These are phyloP conservation scores for Aspergillus wentii DNA, from an alignment of 495 filamentous ascomycete genomes.

Conservation along the genomic window DNA sequence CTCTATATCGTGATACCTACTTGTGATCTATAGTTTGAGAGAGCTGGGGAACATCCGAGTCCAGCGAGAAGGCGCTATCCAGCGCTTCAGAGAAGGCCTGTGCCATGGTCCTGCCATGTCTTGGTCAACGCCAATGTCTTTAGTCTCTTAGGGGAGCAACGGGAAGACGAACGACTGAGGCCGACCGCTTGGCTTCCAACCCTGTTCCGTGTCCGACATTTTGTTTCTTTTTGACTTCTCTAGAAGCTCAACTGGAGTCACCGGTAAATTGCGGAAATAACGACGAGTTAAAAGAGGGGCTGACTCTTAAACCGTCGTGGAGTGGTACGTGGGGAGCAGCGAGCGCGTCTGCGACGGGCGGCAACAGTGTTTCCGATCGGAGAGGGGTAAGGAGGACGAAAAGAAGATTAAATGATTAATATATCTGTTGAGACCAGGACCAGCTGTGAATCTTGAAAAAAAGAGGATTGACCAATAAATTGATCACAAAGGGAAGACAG, in stretches of 20 bases:
- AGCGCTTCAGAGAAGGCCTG: constrained; percentile 81
- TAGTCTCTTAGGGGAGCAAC: background rate
- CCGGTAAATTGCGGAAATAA: too few species aligned
- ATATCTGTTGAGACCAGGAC: too few species aligned
- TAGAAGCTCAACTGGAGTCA: too few species aligned
- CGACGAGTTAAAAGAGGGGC: too few species aligned
- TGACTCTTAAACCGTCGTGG: too few species aligned
- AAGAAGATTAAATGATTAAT: too few species aligned
- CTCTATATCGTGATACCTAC: too few species aligned
- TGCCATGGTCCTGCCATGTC: constrained; percentile 67
- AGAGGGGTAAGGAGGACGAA: constrained; percentile 8
- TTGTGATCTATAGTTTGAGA: constrained; percentile 76
- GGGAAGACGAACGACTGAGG: constrained; percentile 71
- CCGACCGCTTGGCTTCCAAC: constrained; percentile 72
- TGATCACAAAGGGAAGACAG: background rate
- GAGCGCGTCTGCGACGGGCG: too few species aligned
- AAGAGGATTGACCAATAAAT: background rate
- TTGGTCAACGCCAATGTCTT: constrained; percentile 19
- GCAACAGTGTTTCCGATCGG: too few species aligned
- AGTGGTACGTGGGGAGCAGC: too few species aligned
- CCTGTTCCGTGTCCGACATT: constrained; percentile 62
- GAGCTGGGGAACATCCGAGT: constrained; percentile 72
- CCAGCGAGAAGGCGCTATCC: constrained; percentile 83
- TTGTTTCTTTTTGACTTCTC: constrained; percentile 14
- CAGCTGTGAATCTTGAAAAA: constrained; percentile 19